A percentile compares a stretch with the other conserved stretches of the same genome.
Evolutionary conservation across 2,329 filamentous ascomycete species (phyloP).

Genomic region (Tolypocladium album): DNA sequence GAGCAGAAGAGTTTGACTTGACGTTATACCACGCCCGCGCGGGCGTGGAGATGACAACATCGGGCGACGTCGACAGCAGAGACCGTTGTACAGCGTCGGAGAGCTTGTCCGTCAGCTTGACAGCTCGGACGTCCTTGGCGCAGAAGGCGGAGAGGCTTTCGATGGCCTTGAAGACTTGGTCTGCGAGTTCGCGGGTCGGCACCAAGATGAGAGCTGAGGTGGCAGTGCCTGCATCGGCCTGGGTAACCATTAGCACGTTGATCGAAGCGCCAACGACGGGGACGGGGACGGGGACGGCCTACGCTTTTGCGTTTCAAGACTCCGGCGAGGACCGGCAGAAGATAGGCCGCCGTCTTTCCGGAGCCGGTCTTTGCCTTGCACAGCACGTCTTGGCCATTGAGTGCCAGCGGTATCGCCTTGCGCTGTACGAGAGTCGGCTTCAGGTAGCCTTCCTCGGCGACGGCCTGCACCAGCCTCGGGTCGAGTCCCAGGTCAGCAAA

Average conservation of each 20-base stretch:
- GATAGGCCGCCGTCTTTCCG: conserved; percentile 94
- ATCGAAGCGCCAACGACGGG: no score
- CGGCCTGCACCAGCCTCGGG: conserved; percentile 71
- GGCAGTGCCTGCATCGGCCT: conserved; percentile 39
- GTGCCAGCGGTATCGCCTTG: conserved; percentile 75
- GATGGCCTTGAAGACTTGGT: conserved; percentile 75
- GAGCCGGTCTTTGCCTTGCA: conserved; percentile 92
- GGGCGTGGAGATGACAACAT: conserved; percentile 86
- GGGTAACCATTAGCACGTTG: conserved; percentile 3
- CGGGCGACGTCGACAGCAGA: conserved; percentile 73
- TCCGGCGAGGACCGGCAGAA: conserved; percentile 77
- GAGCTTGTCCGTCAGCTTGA: conserved; percentile 85
- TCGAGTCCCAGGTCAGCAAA: conserved; percentile 78
- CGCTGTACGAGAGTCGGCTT: conserved; percentile 83
- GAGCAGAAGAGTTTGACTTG: conserved; percentile 48
- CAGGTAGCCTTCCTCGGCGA: conserved; percentile 74
- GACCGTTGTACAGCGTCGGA: conserved; percentile 82
- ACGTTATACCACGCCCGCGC: conserved; percentile 72
- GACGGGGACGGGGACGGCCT: conserved; percentile 7
- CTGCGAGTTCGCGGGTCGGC: conserved; percentile 86
- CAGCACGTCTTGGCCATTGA: conserved; percentile 81
- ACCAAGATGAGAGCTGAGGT: conserved; percentile 82
- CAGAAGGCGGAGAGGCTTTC: conserved; percentile 73
- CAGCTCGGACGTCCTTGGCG: conserved; percentile 67
- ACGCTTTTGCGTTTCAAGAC: conserved; percentile 71